Percentiles rank a stretch among this genome's conserved stretches.
These are phyloP conservation scores for Leptographium wingfieldii DNA, from an alignment of 2,329 filamentous ascomycete genomes.

Conservation along the genomic window DNA sequence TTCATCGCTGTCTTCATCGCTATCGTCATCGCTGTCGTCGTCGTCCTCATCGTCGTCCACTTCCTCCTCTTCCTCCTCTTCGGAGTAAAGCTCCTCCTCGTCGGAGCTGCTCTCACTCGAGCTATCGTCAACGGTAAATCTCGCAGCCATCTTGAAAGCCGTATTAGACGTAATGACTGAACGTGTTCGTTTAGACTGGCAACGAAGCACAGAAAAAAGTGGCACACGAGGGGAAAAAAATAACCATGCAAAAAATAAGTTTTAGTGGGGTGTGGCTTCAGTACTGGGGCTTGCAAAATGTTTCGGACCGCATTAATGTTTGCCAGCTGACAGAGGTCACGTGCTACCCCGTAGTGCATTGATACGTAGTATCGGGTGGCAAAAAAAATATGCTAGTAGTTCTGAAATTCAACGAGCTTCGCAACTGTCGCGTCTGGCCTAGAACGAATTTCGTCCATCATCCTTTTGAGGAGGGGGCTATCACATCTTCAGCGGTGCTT, in stretches of 20 bases:
- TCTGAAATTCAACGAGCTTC: neutral
- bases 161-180: neutral
- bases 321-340: conserved; percentile 4
- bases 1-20: conserved; percentile 25
- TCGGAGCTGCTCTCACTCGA: conserved; percentile 92
- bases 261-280: conserved; percentile 3
- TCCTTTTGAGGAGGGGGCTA: neutral
- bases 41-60: conserved; percentile 58
- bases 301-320: neutral
- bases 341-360: neutral
- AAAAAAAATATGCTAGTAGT: neutral
- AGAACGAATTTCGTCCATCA: neutral
- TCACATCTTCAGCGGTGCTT: neutral
- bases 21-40: conserved; percentile 38
- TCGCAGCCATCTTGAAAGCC: conserved; percentile 44
- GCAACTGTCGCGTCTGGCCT: neutral
- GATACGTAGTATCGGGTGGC: neutral
- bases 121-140: conserved; percentile 86
- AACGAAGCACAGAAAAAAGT: neutral
- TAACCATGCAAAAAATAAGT: neutral
- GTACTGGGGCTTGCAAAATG: neutral
- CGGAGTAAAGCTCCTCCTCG: conserved; percentile 88
- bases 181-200: neutral
- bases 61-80: conserved; percentile 51
- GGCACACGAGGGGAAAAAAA: conserved; percentile 1